These are phyloP conservation scores for Pseudogymnoascus sp. DNA, from an alignment of 2,329 filamentous ascomycete species.

Conservation along the genomic window DNA sequence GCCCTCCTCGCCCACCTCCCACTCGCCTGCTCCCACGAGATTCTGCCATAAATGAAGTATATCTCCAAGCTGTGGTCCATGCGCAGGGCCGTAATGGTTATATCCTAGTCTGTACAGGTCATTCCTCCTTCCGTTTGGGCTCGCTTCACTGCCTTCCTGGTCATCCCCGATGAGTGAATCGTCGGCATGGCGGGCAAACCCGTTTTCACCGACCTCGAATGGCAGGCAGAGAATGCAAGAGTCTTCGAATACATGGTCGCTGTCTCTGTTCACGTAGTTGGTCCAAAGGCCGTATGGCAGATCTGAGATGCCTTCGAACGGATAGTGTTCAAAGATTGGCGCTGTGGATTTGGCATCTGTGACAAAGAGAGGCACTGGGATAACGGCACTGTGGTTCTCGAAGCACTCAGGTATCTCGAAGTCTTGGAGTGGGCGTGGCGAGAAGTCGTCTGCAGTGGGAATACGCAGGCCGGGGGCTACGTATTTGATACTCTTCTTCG, in stretches of 20 bases:
- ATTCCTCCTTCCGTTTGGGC: constrained; percentile 6
- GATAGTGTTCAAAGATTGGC: constrained; percentile 9
- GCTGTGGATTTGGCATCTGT: constrained; percentile 12
- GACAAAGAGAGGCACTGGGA: constrained; percentile 13
- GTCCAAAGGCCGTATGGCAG: constrained; percentile 13
- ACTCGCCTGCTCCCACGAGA: constrained; percentile 13
- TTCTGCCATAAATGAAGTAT: constrained; percentile 26
- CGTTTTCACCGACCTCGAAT: constrained; percentile 9
- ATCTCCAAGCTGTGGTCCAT: constrained; percentile 19
- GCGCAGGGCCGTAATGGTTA: constrained; percentile 14
- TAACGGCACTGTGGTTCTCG: neutral
- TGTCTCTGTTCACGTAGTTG: neutral
- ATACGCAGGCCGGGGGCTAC: constrained; percentile 12
- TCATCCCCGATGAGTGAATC: constrained; percentile 12
- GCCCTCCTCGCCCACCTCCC: constrained; percentile 13
- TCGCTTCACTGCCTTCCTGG: neutral
- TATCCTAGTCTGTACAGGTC: constrained; percentile 19
- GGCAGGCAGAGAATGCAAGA: constrained; percentile 10
- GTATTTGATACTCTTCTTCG: constrained; percentile 10
- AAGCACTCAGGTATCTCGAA: neutral
- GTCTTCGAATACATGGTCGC: constrained; percentile 12
- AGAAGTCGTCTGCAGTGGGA: constrained; percentile 1
- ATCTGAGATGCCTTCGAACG: constrained; percentile 8
- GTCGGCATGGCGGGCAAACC: constrained; percentile 12
- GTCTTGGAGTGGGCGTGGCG: neutral